Conservation (phyloP, 2,329 filamentous ascomycete species). For the Alternaria gaisen region DNA sequence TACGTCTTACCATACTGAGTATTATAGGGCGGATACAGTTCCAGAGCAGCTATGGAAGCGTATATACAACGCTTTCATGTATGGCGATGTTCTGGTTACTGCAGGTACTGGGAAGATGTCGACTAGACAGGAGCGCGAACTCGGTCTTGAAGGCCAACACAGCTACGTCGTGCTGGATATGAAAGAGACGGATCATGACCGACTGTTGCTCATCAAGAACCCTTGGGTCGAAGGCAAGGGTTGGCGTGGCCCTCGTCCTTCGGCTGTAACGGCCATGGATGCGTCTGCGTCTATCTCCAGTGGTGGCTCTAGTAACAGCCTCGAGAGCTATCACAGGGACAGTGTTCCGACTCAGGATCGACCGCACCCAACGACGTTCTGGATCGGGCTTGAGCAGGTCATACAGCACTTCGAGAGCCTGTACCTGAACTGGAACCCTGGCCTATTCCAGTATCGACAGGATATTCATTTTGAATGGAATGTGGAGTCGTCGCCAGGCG, state of each 20-base stretch:
- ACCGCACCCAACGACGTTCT: slow-evolving; percentile 78
- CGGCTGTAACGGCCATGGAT: slow-evolving; percentile 26
- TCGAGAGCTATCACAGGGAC: slow-evolving; percentile 35
- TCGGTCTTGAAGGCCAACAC: slow-evolving; percentile 88
- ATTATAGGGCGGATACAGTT: slow-evolving; percentile 75
- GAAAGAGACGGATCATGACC: slow-evolving; percentile 68
- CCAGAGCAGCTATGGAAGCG: slow-evolving; percentile 79
- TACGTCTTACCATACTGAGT: slow-evolving; percentile 15
- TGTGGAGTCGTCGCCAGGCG: slow-evolving; percentile 67
- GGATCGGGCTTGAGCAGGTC: slow-evolving; percentile 89
- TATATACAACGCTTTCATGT: slow-evolving; percentile 76
- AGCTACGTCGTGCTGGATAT: slow-evolving; percentile 92
- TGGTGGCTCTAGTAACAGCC: slow-evolving; percentile 21
- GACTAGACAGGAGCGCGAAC: slow-evolving; percentile 75
- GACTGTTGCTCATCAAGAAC: slow-evolving; percentile 87
- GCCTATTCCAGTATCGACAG: slow-evolving; percentile 79
- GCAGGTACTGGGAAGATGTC: slow-evolving; percentile 88
- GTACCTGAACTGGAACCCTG: slow-evolving; percentile 97
- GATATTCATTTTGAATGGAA: slow-evolving; percentile 93
- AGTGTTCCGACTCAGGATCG: slow-evolving; percentile 45
- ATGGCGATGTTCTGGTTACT: slow-evolving; percentile 85
- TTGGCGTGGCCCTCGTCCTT: slow-evolving; percentile 67
- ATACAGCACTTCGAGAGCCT: slow-evolving; percentile 93
- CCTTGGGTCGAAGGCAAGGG: slow-evolving; percentile 88
- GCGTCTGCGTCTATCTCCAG: slow-evolving; percentile 30